Evolutionary conservation across 228 moss, liverwort and hornwort genomes (phyloP), one percentile per base, ranked within the genome.

Genomic region (Sphagnum fallax): DNA sequence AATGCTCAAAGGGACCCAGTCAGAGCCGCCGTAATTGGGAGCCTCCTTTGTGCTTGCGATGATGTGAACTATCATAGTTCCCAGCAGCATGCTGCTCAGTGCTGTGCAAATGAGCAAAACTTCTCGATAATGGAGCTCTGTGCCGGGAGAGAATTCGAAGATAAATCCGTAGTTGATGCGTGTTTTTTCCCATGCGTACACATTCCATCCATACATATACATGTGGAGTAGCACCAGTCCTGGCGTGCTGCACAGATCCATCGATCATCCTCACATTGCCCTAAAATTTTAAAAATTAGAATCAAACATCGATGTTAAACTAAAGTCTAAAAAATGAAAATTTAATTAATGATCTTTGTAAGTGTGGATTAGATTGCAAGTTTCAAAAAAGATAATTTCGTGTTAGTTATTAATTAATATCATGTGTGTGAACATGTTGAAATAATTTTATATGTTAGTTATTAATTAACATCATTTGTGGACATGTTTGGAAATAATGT

Each of bases 161-260:
- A 92, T 89, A 74, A 92, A 92, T 10, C 83, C 81, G 58, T 89
- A 92, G 65, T 92, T 92, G 61, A 92, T 87, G 52, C 89, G 84
- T 55, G 70, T 74, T 71, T 76, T 68, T 72, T 87, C 83, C 91
- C 91, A 92, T 49, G 87, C 78, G 16, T 89, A 92, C 48, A 87
- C 73, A 49, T 92, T 80, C 81, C 85, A 92, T 63, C 89, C 87
- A 64, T 87, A 92, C 91, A 89, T 83, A 75, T 87, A 92, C 87
- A 89, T 76, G 71, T 92, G 91, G 16, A 92, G 81, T 47, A 92
- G 87, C 67, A 92, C 76, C 70, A 92, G 68, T 13, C 77, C 85
- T 51, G 77, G 66, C 71, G 78, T 80, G 71, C 87, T 92, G 77
- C 14, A 10, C 0, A 8, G 1, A 55, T 1, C 55, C 55, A 55